Evolutionary conservation across 2,329 filamentous ascomycete species (phyloP), one percentile per base, ranked within the genome.

Genomic region (Pochonia chlamydosporia): DNA sequence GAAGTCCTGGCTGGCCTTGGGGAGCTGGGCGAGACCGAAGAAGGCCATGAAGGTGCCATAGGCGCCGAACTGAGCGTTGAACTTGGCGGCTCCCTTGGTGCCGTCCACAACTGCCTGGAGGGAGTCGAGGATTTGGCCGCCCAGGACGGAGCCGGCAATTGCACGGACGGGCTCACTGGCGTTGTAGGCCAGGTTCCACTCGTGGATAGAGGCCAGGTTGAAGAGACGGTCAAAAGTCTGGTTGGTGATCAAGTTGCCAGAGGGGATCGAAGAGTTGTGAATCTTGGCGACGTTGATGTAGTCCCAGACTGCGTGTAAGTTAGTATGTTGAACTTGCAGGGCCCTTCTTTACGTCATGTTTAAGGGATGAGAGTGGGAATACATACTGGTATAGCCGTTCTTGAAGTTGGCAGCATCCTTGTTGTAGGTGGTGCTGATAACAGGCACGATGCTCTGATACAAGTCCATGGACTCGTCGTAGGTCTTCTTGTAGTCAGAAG

Each of bases 141-240:
- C 79, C 3, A 84, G 70, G 21, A 80, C 76, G 48, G 74, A 67
- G 52, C 79, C 81, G 3, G 75, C 71, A 53, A 84, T 73, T 55
- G 80, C 75, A 45, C 79, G 76, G 55, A 77, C 72, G 39, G 76
- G 70, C 58, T 91, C 87, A 67, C 82, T 85, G 53, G 71, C 67
- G 69, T 95, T 92, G 78, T 85, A 95, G 45, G 88, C 88, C 13
- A 93, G 81, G 59, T 84, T 85, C 73, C 79, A 95, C 65, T 96
- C 87, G 65, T 93, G 87, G 49, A 73, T 70, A 62, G 91, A 82
- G 56, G 91, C 90, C 26, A 93, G 80, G n/a, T 78, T 76, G 56
- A 78, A 76, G 48, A 93, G 78, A 61, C 86, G 79, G 56, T 70
- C 62, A 47, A 89, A 71, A 23, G 77, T 76, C 2, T 73, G 69